A percentile compares a stretch with the other conserved stretches of the same genome.
Conservation (phyloP, 768 basidiomycete species). For the Tubosaeta sp. region DNA sequence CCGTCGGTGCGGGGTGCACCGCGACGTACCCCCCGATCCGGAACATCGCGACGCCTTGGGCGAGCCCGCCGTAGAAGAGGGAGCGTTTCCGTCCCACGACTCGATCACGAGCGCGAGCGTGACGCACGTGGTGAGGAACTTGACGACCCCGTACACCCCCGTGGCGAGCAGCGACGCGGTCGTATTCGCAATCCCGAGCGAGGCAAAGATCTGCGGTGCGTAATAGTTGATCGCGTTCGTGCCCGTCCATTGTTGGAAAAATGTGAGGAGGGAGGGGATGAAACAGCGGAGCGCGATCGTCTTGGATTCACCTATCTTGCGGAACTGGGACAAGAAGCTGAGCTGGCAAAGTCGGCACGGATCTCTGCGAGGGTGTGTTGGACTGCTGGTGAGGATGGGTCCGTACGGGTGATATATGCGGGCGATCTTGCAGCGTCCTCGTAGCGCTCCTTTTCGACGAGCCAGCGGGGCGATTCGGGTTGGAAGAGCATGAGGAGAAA, state of each 20-base stretch:
- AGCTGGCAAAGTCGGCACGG: constrained; percentile 29
- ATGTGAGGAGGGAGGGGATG: constrained; percentile 28
- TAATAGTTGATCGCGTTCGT: constrained; percentile 27
- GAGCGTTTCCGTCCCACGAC: no score
- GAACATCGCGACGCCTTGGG: no score
- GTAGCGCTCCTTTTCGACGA: constrained; percentile 33
- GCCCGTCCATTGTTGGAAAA: constrained; percentile 22
- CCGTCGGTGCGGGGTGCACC: no score
- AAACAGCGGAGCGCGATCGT: constrained; percentile 28
- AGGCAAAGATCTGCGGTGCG: no score
- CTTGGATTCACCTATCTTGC: constrained; percentile 32
- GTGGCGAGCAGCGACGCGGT: no score
- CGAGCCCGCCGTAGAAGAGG: no score
- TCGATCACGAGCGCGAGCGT: no score
- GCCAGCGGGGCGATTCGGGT: constrained; percentile 41
- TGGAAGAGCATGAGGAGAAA: constrained; percentile 34
- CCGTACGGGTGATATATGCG: constrained; percentile 25
- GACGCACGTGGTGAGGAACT: no score
- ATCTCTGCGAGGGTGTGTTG: constrained; percentile 33
- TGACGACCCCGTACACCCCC: no score
- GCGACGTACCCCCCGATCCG: no score
- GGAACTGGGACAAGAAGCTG: constrained; percentile 25
- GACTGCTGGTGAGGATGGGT: constrained; percentile 25
- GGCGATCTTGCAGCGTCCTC: constrained; percentile 33
- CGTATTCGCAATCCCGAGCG: no score